A percentile compares a stretch with the other conserved stretches of the same genome.
phyloP scores from a whole-genome alignment of 2,329 filamentous ascomycete species.

The Camptophora hylomeconis region DNA sequence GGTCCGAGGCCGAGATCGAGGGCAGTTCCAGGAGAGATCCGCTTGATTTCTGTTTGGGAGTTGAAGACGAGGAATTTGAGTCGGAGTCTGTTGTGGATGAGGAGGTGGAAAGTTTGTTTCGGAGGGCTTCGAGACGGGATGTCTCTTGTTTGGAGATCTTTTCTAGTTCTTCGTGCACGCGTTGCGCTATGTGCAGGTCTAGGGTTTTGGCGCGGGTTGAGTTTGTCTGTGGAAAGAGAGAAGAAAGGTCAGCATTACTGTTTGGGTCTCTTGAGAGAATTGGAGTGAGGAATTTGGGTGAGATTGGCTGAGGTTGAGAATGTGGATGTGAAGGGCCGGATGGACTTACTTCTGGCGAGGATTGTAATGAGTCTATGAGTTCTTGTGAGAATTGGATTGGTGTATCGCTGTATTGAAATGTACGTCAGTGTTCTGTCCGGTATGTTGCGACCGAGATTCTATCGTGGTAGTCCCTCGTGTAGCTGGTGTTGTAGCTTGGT shows the following conservation, averaged over 20 bases:
- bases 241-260: slow-evolving; percentile 3
- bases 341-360: slow-evolving; percentile 63
- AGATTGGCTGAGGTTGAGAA: slow-evolving; percentile 3
- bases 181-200: slow-evolving; percentile 78
- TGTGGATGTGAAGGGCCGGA: slow-evolving; percentile 1
- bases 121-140: slow-evolving; percentile 54
- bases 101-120: slow-evolving; percentile 53
- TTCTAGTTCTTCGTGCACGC: slow-evolving; percentile 74
- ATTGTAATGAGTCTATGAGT: slow-evolving; percentile 70
- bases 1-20: slow-evolving; percentile 32
- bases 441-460: slow-evolving; percentile 17
- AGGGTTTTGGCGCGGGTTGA: slow-evolving; percentile 68
- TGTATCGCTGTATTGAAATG: slow-evolving; percentile 36
- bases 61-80: slow-evolving; percentile 10
- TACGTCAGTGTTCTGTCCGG: slow-evolving; percentile 20
- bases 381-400: slow-evolving; percentile 65
- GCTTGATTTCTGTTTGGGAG: slow-evolving; percentile 10
- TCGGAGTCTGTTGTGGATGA: slow-evolving; percentile 8
- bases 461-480: slow-evolving; percentile 1
- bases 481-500: slow-evolving; percentile 1
- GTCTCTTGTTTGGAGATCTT: slow-evolving; percentile 60
- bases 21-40: slow-evolving; percentile 20
- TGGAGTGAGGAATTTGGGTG: background rate
- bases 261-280: background rate
- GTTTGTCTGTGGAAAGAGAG: slow-evolving; percentile 60